phyloP scores from a whole-genome alignment of 139 green algal species.

The Mesotaenium endlicherianum region DNA sequence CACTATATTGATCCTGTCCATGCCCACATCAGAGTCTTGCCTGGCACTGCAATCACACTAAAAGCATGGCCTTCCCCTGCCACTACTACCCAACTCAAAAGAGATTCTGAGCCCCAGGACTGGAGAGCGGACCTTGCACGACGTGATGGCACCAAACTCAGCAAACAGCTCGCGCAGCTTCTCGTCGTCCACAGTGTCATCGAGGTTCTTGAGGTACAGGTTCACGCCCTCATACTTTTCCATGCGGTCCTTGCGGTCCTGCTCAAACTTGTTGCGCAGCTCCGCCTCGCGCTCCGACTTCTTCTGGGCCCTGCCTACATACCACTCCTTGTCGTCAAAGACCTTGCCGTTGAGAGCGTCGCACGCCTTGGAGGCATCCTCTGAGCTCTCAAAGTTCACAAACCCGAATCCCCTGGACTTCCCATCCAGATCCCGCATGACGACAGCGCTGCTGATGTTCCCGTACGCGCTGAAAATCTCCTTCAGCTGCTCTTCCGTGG shows the following conservation, averaged over 20 bases:
- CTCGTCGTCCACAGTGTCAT: conserved; percentile 61
- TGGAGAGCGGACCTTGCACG: conserved; percentile 48
- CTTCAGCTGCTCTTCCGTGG: conserved; percentile 53
- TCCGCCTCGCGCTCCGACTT: conserved; percentile 62
- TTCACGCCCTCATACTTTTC: conserved; percentile 59
- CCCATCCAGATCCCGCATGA: conserved; percentile 55
- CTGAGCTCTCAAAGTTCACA: conserved; percentile 62
- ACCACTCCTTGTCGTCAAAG: conserved; percentile 51
- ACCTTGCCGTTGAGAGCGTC: conserved; percentile 50
- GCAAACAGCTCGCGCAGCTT: conserved; percentile 59
- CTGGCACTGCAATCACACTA: too few relatives aligned
- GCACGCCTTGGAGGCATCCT: conserved; percentile 44
- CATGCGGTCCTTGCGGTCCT: conserved; percentile 51
- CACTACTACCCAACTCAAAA: too few relatives aligned
- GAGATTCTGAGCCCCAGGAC: too few relatives aligned
- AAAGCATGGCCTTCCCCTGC: too few relatives aligned
- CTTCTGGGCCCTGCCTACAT: conserved; percentile 63
- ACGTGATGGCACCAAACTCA: conserved; percentile 65
- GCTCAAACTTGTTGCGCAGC: conserved; percentile 57
- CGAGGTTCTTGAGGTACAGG: conserved; percentile 67
- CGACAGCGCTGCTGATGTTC: conserved; percentile 46
- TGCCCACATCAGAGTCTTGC: too few relatives aligned
- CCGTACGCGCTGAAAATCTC: conserved; percentile 51
- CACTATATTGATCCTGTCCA: too few relatives aligned
- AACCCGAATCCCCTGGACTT: conserved; percentile 63